Base-by-base conservation (phyloP, 1,284 basidiomycete species). In the Cutaneotrichosporon mucoides region DNA sequence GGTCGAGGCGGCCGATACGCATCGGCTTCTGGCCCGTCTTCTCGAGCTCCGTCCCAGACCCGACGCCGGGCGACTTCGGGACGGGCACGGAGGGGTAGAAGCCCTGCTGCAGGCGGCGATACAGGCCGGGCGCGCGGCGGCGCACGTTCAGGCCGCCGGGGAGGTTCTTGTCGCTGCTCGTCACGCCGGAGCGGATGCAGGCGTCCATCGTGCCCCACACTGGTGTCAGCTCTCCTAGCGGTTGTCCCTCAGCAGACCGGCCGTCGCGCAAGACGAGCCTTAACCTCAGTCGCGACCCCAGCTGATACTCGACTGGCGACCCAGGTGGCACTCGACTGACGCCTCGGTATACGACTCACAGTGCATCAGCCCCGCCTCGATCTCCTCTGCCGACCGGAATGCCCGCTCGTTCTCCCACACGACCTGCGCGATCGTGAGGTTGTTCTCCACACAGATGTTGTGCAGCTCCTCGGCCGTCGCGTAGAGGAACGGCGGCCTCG, bases 181-280 rank as follows among this genome's bases (percentile, higher is more conserved):
- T 87, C 13, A 96, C 92, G 33, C 93, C 93, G 3, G 84, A 84
- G 16, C 88, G 88, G 64, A 97, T 97, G 72, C 92, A 95, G 59
- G 88, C 85, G 73, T 97, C 93, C 94, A 97, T 97, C 2, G 92
- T 89, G 52, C 81, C 73, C 92, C 93, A 97, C 56, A 97, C 92
- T 57, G 66, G 82, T 82, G 45, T 72, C 65, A 48, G 70, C 70
- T 11, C n/a, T n/a, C n/a, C n/a, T n/a, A n/a, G n/a, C n/a, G n/a
- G n/a, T n/a, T n/a, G n/a, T n/a, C n/a, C n/a, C n/a, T n/a, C n/a
- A n/a, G n/a, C n/a, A n/a, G n/a, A n/a, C n/a, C n/a, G n/a, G n/a
- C n/a, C n/a, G n/a, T n/a, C n/a, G n/a, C n/a, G n/a, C n/a, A n/a
- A n/a, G n/a, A n/a, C n/a, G n/a, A n/a, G n/a, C n/a, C n/a, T n/a